Conservation (phyloP, 805 yeast species). For the Jamesozyma spencerorum region DNA sequence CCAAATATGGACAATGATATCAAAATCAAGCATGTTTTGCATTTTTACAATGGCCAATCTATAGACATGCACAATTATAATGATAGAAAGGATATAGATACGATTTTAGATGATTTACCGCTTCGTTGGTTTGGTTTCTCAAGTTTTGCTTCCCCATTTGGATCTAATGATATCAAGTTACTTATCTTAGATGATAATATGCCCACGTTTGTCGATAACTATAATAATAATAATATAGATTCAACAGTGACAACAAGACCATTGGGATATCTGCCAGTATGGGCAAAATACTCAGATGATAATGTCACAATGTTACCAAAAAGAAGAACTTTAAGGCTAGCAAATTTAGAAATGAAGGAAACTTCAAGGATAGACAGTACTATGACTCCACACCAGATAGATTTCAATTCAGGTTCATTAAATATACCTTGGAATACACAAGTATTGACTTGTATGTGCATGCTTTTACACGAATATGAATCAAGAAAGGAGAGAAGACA, state of each 20-base stretch:
- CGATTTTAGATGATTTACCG: slow-evolving; percentile 24
- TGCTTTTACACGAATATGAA: slow-evolving; percentile 27
- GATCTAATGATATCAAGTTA: slow-evolving; percentile 30
- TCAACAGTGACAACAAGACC: slow-evolving; percentile 8
- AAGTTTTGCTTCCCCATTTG: slow-evolving; percentile 29
- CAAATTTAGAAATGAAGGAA: slow-evolving; percentile 21
- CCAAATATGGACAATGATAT: slow-evolving; percentile 1
- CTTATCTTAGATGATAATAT: slow-evolving; percentile 28
- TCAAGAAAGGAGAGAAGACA: slow-evolving; percentile 26
- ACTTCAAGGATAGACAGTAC: not conserved
- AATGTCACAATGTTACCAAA: slow-evolving; percentile 20
- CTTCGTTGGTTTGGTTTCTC: slow-evolving; percentile 36
- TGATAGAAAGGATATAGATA: slow-evolving; percentile 29
- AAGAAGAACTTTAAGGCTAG: slow-evolving; percentile 20
- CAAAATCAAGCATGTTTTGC: slow-evolving; percentile 24
- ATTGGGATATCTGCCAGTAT: slow-evolving; percentile 19
- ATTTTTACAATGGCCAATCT: slow-evolving; percentile 20
- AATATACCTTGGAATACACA: slow-evolving; percentile 23
- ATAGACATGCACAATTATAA: slow-evolving; percentile 26
- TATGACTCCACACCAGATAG: not conserved
- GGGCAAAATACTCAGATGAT: slow-evolving; percentile 27
- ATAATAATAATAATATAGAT: not conserved
- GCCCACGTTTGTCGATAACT: slow-evolving; percentile 22
- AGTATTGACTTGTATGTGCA: slow-evolving; percentile 27
- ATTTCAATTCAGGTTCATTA: slow-evolving; percentile 8